Percentiles rank a stretch among this genome's conserved stretches.
Evolutionary conservation across 2,329 filamentous ascomycete genomes (phyloP).

Genomic region (Huntiella decipiens): DNA sequence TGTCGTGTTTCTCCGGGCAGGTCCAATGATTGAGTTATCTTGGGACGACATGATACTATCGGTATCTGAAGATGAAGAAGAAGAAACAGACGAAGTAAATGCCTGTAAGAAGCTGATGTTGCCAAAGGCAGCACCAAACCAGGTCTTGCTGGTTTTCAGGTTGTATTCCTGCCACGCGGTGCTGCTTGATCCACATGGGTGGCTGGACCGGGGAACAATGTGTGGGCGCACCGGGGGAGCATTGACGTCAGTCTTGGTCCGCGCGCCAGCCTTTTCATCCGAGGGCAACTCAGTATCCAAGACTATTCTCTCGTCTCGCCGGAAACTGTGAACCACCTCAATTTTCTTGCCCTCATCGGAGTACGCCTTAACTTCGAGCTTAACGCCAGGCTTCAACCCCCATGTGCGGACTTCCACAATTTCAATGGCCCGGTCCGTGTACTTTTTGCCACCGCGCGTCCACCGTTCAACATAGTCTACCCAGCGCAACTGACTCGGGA

Average conservation of each 20-base stretch:
- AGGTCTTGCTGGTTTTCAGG: slow-evolving; percentile 8
- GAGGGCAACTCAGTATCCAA: slow-evolving; percentile 26
- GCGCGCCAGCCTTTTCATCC: slow-evolving; percentile 7
- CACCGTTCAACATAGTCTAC: slow-evolving; percentile 77
- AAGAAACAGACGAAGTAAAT: slow-evolving; percentile 9
- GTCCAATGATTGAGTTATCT: slow-evolving; percentile 5
- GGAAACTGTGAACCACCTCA: slow-evolving; percentile 65
- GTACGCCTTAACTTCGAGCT: slow-evolving; percentile 68
- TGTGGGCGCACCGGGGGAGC: slow-evolving; percentile 1
- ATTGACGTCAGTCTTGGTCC: not conserved
- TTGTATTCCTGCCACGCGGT: slow-evolving; percentile 11
- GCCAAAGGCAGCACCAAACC: slow-evolving; percentile 10
- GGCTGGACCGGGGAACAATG: slow-evolving; percentile 7
- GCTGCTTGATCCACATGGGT: slow-evolving; percentile 4
- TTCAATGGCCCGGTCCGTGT: slow-evolving; percentile 67
- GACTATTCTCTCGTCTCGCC: slow-evolving; percentile 48
- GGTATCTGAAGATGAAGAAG: slow-evolving; percentile 8
- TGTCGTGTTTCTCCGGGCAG: slow-evolving; percentile 5
- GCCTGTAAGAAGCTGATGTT: slow-evolving; percentile 11
- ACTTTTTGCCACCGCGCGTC: slow-evolving; percentile 55
- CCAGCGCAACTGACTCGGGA: slow-evolving; percentile 80
- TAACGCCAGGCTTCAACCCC: slow-evolving; percentile 75
- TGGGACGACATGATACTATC: slow-evolving; percentile 9
- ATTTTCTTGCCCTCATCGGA: slow-evolving; percentile 80
- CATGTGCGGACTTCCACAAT: slow-evolving; percentile 78